Base-by-base conservation (phyloP, 495 filamentous ascomycete genomes). In the Thozetella sp. region DNA sequence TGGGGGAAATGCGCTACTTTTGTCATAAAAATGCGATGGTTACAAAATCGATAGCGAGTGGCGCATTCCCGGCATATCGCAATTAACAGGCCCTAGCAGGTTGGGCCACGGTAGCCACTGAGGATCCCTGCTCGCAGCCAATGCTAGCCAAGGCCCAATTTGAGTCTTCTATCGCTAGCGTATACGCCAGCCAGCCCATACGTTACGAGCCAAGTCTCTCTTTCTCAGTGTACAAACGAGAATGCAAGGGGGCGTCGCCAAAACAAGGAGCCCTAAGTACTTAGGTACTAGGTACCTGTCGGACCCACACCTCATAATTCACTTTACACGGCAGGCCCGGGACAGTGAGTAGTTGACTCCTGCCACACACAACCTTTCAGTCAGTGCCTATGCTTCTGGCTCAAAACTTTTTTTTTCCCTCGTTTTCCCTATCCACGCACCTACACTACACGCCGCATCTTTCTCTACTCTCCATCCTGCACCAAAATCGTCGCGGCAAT, bases 21-120 rank as follows among this genome's bases (percentile, higher is more conserved):
- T 48, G 43, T 48, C 43, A 48, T 48, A 48, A 48, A 48, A 48
- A 48, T 48, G 43, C 43, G 10, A 4, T 11, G 43, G 43, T 48
- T 48, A 48, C 43, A 20, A 19, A n/a, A 4, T 4, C 43, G 43
- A 48, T 48, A 48, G 43, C n/a, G 43, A 4, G 4, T 48, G 43
- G 43, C 43, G 43, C 20, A 9, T 10, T 48, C 9, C 10, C 43
- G 43, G 43, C 43, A 48, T 48, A 48, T 48, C 43, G n/a, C 43
- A 48, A 48, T 48, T 48, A 48, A 48, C 43, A 48, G 20, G n/a
- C 43, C 43, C 20, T 37, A 15, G 20, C 9, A 10, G 20, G 10
- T 19, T 3, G n/a, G 6, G 43, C 43, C 43, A 48, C 43, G 10
- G 12, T 48, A 48, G 43, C 43, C 10, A 48, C n/a, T 48, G 43